Evolutionary conservation across 2,329 filamentous ascomycete species (phyloP).

Genomic region (Pseudogymnoascus sp.): DNA sequence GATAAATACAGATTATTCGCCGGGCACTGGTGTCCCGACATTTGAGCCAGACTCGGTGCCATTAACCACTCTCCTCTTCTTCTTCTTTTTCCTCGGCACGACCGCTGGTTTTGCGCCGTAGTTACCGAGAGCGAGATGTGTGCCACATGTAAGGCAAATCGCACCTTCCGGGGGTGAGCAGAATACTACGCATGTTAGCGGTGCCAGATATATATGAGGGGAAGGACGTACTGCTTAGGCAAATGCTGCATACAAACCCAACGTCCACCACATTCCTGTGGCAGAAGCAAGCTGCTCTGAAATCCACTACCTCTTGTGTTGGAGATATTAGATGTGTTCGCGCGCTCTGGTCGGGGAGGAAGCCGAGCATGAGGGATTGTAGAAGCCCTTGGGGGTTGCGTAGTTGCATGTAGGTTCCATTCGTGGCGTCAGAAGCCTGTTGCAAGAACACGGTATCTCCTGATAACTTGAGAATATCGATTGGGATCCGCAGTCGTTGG

Average conservation of each 20-base stretch:
- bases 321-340: slow-evolving; percentile 64
- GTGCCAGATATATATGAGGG: not conserved
- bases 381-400: slow-evolving; percentile 62
- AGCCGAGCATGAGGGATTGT: slow-evolving; percentile 91
- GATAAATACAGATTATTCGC: slow-evolving; percentile 10
- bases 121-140: slow-evolving; percentile 63
- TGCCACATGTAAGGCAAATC: slow-evolving; percentile 77
- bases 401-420: slow-evolving; percentile 60
- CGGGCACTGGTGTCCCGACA: slow-evolving; percentile 49
- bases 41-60: slow-evolving; percentile 46
- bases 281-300: slow-evolving; percentile 96
- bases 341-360: slow-evolving; percentile 63
- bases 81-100: slow-evolving; percentile 62
- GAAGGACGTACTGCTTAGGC: slow-evolving; percentile 63
- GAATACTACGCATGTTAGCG: slow-evolving; percentile 47
- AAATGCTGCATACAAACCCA: slow-evolving; percentile 93
- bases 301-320: slow-evolving; percentile 81
- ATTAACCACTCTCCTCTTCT: slow-evolving; percentile 59
- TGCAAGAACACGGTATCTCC: slow-evolving; percentile 88
- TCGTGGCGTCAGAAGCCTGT: slow-evolving; percentile 72
- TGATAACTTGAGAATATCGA: slow-evolving; percentile 82
- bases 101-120: slow-evolving; percentile 74
- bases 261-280: slow-evolving; percentile 85
- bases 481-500: slow-evolving; percentile 76
- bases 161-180: slow-evolving; percentile 58